Base-by-base conservation (phyloP, 768 basidiomycete genomes). In the Lanmaoa rubissima region DNA sequence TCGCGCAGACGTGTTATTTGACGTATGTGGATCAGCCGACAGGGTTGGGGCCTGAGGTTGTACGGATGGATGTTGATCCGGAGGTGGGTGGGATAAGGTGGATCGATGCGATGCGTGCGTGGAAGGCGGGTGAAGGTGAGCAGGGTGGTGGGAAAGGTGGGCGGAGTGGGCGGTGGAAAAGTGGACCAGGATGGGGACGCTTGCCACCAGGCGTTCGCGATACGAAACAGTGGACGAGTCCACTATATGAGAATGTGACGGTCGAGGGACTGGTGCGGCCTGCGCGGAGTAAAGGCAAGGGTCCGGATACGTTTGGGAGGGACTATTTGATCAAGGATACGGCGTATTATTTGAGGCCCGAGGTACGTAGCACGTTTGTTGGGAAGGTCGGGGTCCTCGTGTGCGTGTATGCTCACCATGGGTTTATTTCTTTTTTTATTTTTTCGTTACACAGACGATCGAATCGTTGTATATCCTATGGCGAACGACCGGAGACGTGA, bases 401-500 rank as follows among this genome's bases (percentile, higher is more conserved):
- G 9, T 24, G 6, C 31, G 21, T n/a, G 32, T n/a, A 32, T 38
- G 17, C 41, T 46, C n/a, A 40, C 12, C 38, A 8, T 45, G 35
- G 28, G 28, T 8, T 31, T 31, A 7, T 31, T 31, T 31, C 7
- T 1, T 31, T 3, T 16, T 19, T 13, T n/a, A 21, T 12, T 17
- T 21, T 46, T 28, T 19, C 14, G 11, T 26, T 13, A 24, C 14
- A 12, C 61, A 92, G 88, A 86, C 90, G 12, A 61, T 92, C 16
- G 90, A 92, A 65, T 86, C 85, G 10, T 61, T 92, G 44, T 90
- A 85, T 64, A 65, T 90, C 19, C 69, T 92, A 54, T 92, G 86
- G 84, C 81, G 80, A 39, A 79, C 80, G 11, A 92, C 90, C 4
- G 82, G 85, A 0, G 80, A 92, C 62, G 64, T 67, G 19, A 79